Evolutionary conservation across 352 stramenopile species (phyloP).

Genomic region (Thalassiosira allenii): DNA sequence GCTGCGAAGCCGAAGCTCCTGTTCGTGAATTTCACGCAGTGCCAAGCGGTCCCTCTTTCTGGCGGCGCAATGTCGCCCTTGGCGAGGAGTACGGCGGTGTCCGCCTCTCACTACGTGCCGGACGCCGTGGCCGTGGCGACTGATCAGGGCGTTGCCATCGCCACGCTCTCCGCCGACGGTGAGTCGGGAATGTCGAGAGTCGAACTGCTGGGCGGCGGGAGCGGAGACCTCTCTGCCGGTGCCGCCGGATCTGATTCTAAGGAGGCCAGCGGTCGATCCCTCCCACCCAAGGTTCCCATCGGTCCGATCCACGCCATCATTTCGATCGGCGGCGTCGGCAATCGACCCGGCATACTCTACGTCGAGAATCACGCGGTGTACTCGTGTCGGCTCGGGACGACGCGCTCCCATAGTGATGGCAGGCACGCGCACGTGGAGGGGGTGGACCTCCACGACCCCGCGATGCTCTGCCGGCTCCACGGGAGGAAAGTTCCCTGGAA

Average conservation of each 20-base stretch:
- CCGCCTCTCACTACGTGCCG: conserved; percentile 36
- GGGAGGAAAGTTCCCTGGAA: conserved; percentile 18
- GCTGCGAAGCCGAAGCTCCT: conserved; percentile 33
- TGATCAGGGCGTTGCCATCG: conserved; percentile 45
- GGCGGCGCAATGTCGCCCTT: too few species aligned
- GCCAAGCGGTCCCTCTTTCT: conserved; percentile 24
- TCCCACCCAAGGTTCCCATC: conserved; percentile 2
- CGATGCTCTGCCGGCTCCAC: conserved; percentile 65
- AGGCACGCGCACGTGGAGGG: conserved; percentile 57
- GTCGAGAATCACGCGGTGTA: conserved; percentile 48
- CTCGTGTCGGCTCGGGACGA: conserved; percentile 32
- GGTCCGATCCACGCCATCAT: conserved; percentile 53
- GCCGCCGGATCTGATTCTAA: too few species aligned
- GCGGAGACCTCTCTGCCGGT: neutral
- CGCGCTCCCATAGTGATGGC: conserved; percentile 23
- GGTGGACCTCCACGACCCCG: conserved; percentile 63
- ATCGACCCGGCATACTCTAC: conserved; percentile 50
- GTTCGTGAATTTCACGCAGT: conserved; percentile 31
- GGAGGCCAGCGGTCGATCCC: neutral
- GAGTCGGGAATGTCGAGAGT: conserved; percentile 11
- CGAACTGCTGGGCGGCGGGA: conserved; percentile 14
- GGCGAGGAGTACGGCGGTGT: conserved; percentile 8
- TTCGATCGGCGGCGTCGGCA: conserved; percentile 48
- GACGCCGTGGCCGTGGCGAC: conserved; percentile 40
- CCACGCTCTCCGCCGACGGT: conserved; percentile 14